Base-by-base conservation (phyloP, 192 early-diverging fungal species). In the Coemansia brasiliensis region DNA sequence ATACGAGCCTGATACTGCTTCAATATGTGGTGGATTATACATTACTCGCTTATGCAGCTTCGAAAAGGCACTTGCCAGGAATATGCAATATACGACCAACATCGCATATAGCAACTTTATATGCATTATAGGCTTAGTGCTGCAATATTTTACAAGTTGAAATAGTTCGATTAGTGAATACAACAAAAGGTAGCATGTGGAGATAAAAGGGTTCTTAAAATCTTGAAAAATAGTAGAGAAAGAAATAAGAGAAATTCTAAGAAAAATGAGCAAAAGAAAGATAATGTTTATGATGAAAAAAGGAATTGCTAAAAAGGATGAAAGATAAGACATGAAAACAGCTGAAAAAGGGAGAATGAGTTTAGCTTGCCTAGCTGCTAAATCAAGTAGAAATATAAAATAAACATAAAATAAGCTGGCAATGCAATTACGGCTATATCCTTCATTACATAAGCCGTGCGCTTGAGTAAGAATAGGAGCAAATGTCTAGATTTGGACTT, bases 401-500 rank as follows among this genome's bases (percentile, higher is more conserved):
- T 45, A 15, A 16, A 66, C 0, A 20, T 39, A 11, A 58, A 17
- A 22, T 61, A 72, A 11, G 59, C 10, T 2, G 63, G 63, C 1
- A 53, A 12, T 3, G 59, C 70, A 20, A 72, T 48, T 8, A 49
- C 21, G 1, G 55, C 70, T 6, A 72, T 24, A 10, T 57, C 59
- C 21, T 18, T 52, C 24, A 55, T 57, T 15, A 42, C 39, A 4
- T n/a, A 21, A 1, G 55, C 12, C 7, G 54, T 52, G 25, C 57
- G 57, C n/a, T 17, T 50, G 11, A 8, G 16, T 20, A 46, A 39
- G 5, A 12, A 13, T 9, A 17, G 20, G 5, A 17, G 35, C 21
- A 21, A 16, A 25, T 2, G 27, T 6, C 6, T 29, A 6, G 6
- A 29, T 3, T 6, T 6, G 3, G 6, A 4, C 6, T 29, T 29